Evolutionary conservation across 306 rosid genomes (phyloP).

Genomic region (Trichosanthes cucumerina): DNA sequence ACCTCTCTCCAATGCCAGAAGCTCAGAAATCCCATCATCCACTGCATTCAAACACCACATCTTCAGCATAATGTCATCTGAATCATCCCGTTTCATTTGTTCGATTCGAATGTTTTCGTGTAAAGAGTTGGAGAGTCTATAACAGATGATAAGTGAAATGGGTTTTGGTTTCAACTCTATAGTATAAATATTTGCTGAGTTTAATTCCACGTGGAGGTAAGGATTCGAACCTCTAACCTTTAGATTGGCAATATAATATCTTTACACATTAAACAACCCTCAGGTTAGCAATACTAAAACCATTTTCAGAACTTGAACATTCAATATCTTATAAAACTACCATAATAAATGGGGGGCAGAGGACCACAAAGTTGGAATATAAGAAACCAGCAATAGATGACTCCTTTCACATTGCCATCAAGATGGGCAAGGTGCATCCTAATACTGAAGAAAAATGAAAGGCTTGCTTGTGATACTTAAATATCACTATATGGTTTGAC

Average conservation of each 20-base stretch:
- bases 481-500: not conserved
- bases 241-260: not conserved
- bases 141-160: not conserved
- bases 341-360: not conserved
- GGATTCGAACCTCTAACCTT: not conserved
- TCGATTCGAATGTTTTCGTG: not conserved
- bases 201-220: not conserved
- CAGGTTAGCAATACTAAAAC: not conserved
- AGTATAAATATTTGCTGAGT: not conserved
- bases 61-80: not conserved
- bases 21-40: conserved; percentile 74
- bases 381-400: not conserved
- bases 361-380: not conserved
- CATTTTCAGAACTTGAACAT: not conserved
- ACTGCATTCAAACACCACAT: conserved; percentile 27
- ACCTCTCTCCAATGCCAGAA: conserved; percentile 85
- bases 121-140: not conserved
- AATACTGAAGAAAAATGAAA: not conserved
- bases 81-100: not conserved
- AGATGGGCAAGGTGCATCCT: not conserved
- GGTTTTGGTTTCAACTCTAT: not conserved
- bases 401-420: not conserved
- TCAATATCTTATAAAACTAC: not conserved
- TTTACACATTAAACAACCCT: not conserved
- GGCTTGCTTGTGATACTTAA: not conserved